Percentiles rank a stretch among this genome's conserved stretches.
These are phyloP conservation scores for Paracamarosporium sp. DNA, from an alignment of 2,329 filamentous ascomycete species.

Conservation along the genomic window DNA sequence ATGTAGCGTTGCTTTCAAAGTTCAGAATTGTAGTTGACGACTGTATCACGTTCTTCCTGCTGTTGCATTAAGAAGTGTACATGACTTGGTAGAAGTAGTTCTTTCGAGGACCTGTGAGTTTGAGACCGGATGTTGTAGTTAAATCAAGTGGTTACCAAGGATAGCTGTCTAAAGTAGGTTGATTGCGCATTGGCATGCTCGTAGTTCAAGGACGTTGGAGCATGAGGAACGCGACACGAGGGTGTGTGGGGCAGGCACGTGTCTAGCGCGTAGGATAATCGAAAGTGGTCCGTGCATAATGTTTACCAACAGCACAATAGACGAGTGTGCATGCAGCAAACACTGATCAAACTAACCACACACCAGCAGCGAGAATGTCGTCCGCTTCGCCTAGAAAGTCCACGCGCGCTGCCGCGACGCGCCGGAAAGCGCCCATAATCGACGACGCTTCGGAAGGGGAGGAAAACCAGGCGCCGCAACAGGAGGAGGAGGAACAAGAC, in stretches of 20 bases:
- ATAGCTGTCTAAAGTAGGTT: too few relatives aligned
- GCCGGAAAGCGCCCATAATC: constrained; percentile 72
- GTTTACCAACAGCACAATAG: constrained; percentile 7
- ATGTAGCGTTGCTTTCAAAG: too few relatives aligned
- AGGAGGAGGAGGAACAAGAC: constrained; percentile 70
- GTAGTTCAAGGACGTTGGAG: too few relatives aligned
- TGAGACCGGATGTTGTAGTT: too few relatives aligned
- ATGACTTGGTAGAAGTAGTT: too few relatives aligned
- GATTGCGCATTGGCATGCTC: too few relatives aligned
- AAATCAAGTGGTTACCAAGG: too few relatives aligned
- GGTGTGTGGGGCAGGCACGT: not conserved
- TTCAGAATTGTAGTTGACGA: too few relatives aligned
- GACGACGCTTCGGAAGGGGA: constrained; percentile 81
- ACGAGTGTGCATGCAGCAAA: not conserved
- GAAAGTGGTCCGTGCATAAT: not conserved
- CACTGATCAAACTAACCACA: constrained; percentile 6
- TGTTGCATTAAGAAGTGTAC: too few relatives aligned
- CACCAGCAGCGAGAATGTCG: constrained; percentile 43
- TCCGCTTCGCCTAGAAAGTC: constrained; percentile 58
- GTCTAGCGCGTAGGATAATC: not conserved
- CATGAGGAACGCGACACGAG: not conserved
- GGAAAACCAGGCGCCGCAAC: constrained; percentile 67
- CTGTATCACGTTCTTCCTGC: too few relatives aligned
- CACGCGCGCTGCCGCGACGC: constrained; percentile 65
- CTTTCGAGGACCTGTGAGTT: too few relatives aligned